Conservation (phyloP, 345 rosid genomes). For the Bruguiera sexangula region DNA sequence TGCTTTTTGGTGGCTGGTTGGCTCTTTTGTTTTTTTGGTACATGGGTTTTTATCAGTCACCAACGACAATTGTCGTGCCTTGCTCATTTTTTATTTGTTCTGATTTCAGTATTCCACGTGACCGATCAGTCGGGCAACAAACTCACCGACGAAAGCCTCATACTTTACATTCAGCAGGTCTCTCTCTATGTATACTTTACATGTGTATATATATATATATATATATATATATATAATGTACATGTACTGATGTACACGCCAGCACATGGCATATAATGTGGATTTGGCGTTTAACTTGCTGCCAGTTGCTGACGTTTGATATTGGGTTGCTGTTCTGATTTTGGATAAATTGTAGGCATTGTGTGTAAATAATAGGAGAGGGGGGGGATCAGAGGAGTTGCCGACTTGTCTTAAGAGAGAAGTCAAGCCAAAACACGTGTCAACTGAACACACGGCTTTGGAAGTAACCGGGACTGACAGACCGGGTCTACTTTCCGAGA, state of each 20-base stretch:
- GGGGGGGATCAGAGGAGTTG: conserved; percentile 40
- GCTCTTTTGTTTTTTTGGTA: conserved; percentile 1
- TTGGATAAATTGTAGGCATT: conserved; percentile 45
- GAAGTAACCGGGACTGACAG: conserved; percentile 70
- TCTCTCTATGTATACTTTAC: not conserved
- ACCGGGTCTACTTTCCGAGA: conserved; percentile 83
- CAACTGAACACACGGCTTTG: conserved; percentile 64
- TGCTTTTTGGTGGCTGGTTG: too few species aligned
- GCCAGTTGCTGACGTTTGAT: not conserved
- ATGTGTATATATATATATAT: not conserved
- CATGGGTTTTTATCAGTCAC: conserved; percentile 11
- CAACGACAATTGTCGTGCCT: conserved; percentile 5
- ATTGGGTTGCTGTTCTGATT: too few species aligned
- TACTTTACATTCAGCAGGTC: conserved; percentile 68
- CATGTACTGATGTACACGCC: too few species aligned
- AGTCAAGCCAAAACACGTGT: conserved; percentile 51
- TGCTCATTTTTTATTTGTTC: conserved; percentile 15
- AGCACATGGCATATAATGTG: too few species aligned
- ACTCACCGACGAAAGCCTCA: conserved; percentile 56
- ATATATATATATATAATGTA: not conserved
- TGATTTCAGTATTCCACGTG: conserved; percentile 66
- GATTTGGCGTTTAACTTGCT: too few species aligned
- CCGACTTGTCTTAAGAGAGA: conserved; percentile 40
- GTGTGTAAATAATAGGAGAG: conserved; percentile 53
- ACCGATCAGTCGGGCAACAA: conserved; percentile 72